Conservation (phyloP, 176 grass and related monocot genomes). For the Oryza glaberrima region DNA sequence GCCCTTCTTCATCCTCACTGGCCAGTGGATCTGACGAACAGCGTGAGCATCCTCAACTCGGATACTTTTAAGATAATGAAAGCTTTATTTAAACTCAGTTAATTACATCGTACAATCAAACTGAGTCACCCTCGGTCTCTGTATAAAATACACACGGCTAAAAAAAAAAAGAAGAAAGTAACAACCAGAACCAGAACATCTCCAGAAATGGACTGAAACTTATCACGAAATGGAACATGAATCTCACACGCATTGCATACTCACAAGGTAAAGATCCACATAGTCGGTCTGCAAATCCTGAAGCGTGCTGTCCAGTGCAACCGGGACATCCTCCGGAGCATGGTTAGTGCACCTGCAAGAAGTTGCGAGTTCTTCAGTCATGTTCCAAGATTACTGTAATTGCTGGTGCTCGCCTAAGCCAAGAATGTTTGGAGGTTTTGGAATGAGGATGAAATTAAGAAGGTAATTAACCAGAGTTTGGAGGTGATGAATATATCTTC, state of each 20-base stretch:
- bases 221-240: neutral
- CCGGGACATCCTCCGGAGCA: conserved; percentile 55
- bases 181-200: too few species aligned
- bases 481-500: conserved; percentile 47
- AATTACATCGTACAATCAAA: too few species aligned
- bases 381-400: neutral
- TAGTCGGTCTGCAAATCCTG: conserved; percentile 53
- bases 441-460: neutral
- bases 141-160: too few species aligned
- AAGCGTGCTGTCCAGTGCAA: conserved; percentile 52
- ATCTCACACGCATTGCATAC: neutral
- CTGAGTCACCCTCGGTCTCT: too few species aligned
- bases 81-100: too few species aligned
- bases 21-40: conserved; percentile 37
- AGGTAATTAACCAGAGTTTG: conserved; percentile 35
- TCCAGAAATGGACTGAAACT: neutral
- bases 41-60: neutral
- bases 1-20: conserved; percentile 33
- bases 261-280: conserved; percentile 67
- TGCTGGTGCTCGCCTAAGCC: neutral
- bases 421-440: neutral
- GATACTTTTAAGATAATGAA: too few species aligned
- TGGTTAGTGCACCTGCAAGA: conserved; percentile 51
- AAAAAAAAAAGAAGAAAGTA: too few species aligned
- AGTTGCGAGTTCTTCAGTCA: neutral